A percentile compares a stretch with the other conserved stretches of the same genome.
Evolutionary conservation across 345 rosid species (phyloP).

Genomic region (Leavenworthia alabamica): DNA sequence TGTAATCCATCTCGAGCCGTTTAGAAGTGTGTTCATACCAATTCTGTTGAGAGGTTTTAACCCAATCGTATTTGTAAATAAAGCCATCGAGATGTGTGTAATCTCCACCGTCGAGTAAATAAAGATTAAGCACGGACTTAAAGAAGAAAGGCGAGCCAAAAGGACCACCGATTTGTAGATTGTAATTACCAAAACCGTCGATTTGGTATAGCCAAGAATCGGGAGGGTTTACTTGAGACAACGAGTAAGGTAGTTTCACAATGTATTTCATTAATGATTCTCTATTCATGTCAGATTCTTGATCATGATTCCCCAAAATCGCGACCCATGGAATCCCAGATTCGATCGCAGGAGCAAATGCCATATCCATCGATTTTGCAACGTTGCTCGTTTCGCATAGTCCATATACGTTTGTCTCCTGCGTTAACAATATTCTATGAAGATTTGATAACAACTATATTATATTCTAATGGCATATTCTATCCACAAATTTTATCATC

Average conservation of each 20-base stretch:
- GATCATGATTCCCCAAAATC: constrained; percentile 85
- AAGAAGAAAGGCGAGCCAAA: constrained; percentile 56
- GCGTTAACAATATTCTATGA: not conserved
- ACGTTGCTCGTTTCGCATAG: constrained; percentile 51
- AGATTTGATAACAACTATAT: constrained; percentile 1
- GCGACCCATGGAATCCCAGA: constrained; percentile 87
- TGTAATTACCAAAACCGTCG: constrained; percentile 93
- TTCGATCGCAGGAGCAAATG: constrained; percentile 72
- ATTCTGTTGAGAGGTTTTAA: constrained; percentile 74
- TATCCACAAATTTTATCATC: not conserved
- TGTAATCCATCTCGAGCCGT: constrained; percentile 57
- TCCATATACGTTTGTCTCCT: constrained; percentile 81
- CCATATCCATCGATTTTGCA: constrained; percentile 54
- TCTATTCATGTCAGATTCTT: constrained; percentile 70
- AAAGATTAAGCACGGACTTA: constrained; percentile 80
- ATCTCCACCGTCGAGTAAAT: constrained; percentile 78
- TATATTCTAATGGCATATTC: constrained; percentile 15
- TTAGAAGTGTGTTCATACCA: constrained; percentile 80
- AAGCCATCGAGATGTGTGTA: constrained; percentile 55
- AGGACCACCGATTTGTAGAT: constrained; percentile 68
- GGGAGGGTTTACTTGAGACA: constrained; percentile 64
- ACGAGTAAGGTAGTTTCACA: constrained; percentile 49
- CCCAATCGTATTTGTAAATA: constrained; percentile 53
- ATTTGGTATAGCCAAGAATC: constrained; percentile 35
- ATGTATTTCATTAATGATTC: constrained; percentile 78